phyloP scores from a whole-genome alignment of 192 early-diverging fungal species.

The Spinellus fusiger region DNA sequence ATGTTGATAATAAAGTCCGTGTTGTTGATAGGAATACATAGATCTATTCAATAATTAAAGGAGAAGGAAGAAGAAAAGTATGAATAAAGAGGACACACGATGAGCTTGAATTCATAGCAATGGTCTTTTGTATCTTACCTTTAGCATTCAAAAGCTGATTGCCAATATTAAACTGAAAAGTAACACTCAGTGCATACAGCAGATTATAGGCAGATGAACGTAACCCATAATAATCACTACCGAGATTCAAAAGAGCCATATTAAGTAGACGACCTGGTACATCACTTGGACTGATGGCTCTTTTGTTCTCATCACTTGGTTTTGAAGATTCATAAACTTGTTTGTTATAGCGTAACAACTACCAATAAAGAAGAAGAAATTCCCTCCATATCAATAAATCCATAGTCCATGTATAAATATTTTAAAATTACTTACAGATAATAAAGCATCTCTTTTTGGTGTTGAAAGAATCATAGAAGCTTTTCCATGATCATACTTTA shows the following conservation, averaged over 20 bases:
- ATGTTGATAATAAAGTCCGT: slow-evolving; percentile 75
- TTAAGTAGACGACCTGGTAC: slow-evolving; percentile 88
- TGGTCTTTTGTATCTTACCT: slow-evolving; percentile 28
- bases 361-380: slow-evolving; percentile 23
- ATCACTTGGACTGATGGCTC: slow-evolving; percentile 74
- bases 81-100: not conserved
- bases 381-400: not conserved
- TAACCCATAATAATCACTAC: slow-evolving; percentile 67
- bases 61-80: not conserved
- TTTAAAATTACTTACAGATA: slow-evolving; percentile 23
- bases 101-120: no score
- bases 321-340: slow-evolving; percentile 59
- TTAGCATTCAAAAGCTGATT: slow-evolving; percentile 71
- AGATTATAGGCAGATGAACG: slow-evolving; percentile 84
- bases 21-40: slow-evolving; percentile 87
- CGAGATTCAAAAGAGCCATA: slow-evolving; percentile 84
- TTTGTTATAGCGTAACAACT: slow-evolving; percentile 64
- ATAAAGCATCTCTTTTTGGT: slow-evolving; percentile 59
- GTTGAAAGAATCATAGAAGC: slow-evolving; percentile 60
- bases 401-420: not conserved
- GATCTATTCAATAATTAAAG: slow-evolving; percentile 33
- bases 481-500: slow-evolving; percentile 59
- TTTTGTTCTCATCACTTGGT: slow-evolving; percentile 52
- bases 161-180: slow-evolving; percentile 75
- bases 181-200: slow-evolving; percentile 69